phyloP scores from a whole-genome alignment of 1,139 yeast species.

The Trichomonascaceae sp. region DNA sequence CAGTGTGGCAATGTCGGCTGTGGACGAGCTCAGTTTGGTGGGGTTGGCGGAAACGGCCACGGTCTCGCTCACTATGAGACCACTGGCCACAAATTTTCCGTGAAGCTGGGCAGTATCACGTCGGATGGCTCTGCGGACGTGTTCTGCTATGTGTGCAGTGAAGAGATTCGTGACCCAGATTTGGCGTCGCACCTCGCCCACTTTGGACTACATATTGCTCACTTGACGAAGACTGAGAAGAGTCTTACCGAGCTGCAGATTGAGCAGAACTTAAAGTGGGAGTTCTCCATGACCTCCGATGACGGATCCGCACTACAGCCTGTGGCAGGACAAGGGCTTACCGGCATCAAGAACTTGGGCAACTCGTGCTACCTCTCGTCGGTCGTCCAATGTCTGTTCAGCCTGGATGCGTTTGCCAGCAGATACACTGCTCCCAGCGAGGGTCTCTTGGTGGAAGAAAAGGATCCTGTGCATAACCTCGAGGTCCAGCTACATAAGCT shows the following conservation, averaged over 20 bases:
- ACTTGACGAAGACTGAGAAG: constrained; percentile 57
- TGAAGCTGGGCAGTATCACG: constrained; percentile 80
- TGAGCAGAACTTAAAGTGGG: constrained; percentile 91
- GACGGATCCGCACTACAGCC: constrained; percentile 56
- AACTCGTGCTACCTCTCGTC: constrained; percentile 87
- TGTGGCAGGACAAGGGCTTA: constrained; percentile 52
- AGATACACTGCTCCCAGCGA: constrained; percentile 12
- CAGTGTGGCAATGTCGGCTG: constrained; percentile 85
- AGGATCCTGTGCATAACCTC: constrained; percentile 53
- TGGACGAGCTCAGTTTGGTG: constrained; percentile 87
- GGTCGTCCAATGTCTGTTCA: constrained; percentile 59
- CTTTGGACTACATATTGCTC: constrained; percentile 61
- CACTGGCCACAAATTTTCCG: constrained; percentile 62
- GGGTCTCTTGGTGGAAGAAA: constrained; percentile 8
- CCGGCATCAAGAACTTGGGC: constrained; percentile 83
- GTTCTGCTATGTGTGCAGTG: constrained; percentile 80
- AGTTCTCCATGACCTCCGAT: constrained; percentile 65
- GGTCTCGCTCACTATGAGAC: constrained; percentile 59
- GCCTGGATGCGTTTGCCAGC: constrained; percentile 25
- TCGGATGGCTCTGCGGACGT: constrained; percentile 55
- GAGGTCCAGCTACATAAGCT: constrained; percentile 62
- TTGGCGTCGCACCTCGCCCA: constrained; percentile 37
- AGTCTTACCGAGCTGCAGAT: constrained; percentile 77
- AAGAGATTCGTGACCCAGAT: constrained; percentile 68
- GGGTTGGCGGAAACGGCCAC: constrained; percentile 85